Conservation (phyloP, 2,329 filamentous ascomycete species). For the Nemania serpens region DNA sequence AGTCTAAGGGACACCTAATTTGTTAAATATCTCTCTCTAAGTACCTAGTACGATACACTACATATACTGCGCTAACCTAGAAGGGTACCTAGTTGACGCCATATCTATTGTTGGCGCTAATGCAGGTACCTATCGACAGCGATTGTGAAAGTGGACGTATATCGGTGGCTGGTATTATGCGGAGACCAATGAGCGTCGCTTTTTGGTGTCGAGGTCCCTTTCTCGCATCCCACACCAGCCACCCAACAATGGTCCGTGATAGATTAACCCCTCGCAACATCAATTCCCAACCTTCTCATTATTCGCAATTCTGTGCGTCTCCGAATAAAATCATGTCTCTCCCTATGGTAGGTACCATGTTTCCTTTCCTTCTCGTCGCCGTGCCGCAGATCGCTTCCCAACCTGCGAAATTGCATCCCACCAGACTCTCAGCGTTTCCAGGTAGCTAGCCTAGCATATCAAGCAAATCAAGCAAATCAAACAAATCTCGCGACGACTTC, state of each 20-base stretch:
- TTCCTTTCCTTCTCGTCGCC: background rate
- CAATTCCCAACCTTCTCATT: slow-evolving; percentile 27
- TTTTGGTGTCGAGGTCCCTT: background rate
- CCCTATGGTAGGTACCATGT: slow-evolving; percentile 1
- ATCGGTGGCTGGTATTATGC: slow-evolving; percentile 17
- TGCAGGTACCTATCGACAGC: slow-evolving; percentile 24
- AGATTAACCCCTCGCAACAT: background rate
- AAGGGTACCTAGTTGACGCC: too few relatives aligned
- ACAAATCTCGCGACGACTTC: background rate
- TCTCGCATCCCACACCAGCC: slow-evolving; percentile 17
- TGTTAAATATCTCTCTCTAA: too few relatives aligned
- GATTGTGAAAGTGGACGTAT: background rate
- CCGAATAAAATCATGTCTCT: slow-evolving; percentile 23
- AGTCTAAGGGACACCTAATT: too few relatives aligned
- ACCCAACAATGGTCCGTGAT: background rate
- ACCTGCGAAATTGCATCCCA: slow-evolving; percentile 16
- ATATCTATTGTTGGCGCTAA: slow-evolving; percentile 10
- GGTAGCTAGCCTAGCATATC: slow-evolving; percentile 9
- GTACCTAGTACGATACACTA: too few relatives aligned
- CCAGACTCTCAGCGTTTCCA: background rate
- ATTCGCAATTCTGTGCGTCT: slow-evolving; percentile 51
- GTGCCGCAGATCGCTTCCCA: slow-evolving; percentile 22
- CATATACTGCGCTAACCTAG: slow-evolving; percentile 1
- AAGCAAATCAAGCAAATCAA: background rate
- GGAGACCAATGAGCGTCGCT: slow-evolving; percentile 18